Percentiles rank a stretch among this genome's conserved stretches.
These are phyloP conservation scores for Agrocybe pediades DNA, from an alignment of 768 basidiomycete species.

Conservation along the genomic window DNA sequence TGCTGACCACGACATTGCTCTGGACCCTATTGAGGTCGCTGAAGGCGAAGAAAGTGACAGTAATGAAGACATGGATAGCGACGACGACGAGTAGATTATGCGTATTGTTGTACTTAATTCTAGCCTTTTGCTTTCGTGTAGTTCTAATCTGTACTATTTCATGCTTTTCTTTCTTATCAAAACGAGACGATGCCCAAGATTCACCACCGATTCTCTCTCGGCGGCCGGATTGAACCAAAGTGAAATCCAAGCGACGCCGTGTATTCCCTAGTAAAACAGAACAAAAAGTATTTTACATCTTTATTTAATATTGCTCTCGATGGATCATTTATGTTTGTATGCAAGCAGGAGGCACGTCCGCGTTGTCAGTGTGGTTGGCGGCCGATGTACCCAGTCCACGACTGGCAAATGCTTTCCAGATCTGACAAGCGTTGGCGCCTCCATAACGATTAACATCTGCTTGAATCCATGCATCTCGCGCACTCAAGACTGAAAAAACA, in stretches of 20 bases:
- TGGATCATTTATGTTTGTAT: background rate
- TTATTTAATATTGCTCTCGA: background rate
- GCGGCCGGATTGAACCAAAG: background rate
- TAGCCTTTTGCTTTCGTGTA: conserved; percentile 8
- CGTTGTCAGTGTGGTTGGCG: conserved; percentile 16
- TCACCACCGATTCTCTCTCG: too few relatives aligned
- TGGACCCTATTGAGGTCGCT: conserved; percentile 84
- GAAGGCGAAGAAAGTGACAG: conserved; percentile 89
- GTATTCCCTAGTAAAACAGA: background rate
- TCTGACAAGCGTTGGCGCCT: conserved; percentile 35
- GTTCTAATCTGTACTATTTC: conserved; percentile 7
- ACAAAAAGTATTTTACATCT: background rate
- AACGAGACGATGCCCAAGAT: too few relatives aligned
- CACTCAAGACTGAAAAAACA: conserved; percentile 32
- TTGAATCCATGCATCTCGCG: conserved; percentile 42
- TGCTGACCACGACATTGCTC: conserved; percentile 87
- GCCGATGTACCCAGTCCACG: conserved; percentile 35
- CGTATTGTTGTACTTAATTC: background rate
- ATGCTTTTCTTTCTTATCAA: background rate
- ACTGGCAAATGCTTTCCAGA: conserved; percentile 44
- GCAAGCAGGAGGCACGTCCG: conserved; percentile 1
- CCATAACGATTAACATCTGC: conserved; percentile 38
- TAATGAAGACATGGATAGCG: conserved; percentile 76
- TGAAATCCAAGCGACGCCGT: too few relatives aligned
- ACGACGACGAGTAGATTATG: conserved; percentile 44